phyloP scores from a whole-genome alignment of 768 basidiomycete genomes.

The Lentinus brumalis region DNA sequence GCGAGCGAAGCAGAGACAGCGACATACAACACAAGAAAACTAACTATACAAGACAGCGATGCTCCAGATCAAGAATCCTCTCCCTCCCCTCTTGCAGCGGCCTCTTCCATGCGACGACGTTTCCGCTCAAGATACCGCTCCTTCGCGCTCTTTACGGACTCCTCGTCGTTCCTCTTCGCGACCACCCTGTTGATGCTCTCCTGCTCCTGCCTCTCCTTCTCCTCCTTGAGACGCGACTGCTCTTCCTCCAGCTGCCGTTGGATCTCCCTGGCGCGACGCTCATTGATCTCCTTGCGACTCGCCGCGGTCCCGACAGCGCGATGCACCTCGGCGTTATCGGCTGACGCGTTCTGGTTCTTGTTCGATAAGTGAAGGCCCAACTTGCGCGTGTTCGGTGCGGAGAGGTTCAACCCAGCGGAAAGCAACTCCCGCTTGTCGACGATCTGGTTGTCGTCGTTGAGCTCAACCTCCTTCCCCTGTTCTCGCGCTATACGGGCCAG shows the following conservation, averaged over 20 bases:
- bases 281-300: conserved; percentile 77
- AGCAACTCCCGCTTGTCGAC: conserved; percentile 94
- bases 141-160: conserved; percentile 71
- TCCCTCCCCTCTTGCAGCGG: conserved; percentile 11
- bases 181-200: conserved; percentile 68
- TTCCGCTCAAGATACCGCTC: conserved; percentile 81
- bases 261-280: conserved; percentile 79
- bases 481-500: conserved; percentile 68
- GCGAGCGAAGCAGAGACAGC: too few relatives aligned
- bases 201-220: conserved; percentile 60
- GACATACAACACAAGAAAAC: background rate
- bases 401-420: conserved; percentile 89
- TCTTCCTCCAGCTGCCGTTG: conserved; percentile 80
- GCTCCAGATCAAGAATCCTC: conserved; percentile 4
- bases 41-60: background rate
- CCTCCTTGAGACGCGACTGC: conserved; percentile 54
- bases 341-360: conserved; percentile 25
- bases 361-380: conserved; percentile 47
- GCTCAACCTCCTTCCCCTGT: conserved; percentile 83
- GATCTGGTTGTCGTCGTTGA: conserved; percentile 97
- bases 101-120: conserved; percentile 65
- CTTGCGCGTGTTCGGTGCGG: conserved; percentile 76
- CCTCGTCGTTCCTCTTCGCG: conserved; percentile 73
- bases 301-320: conserved; percentile 87
- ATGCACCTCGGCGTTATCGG: conserved; percentile 49